These are phyloP conservation scores for Tulasnella sp. DNA, from an alignment of 768 basidiomycete genomes.

Conservation along the genomic window DNA sequence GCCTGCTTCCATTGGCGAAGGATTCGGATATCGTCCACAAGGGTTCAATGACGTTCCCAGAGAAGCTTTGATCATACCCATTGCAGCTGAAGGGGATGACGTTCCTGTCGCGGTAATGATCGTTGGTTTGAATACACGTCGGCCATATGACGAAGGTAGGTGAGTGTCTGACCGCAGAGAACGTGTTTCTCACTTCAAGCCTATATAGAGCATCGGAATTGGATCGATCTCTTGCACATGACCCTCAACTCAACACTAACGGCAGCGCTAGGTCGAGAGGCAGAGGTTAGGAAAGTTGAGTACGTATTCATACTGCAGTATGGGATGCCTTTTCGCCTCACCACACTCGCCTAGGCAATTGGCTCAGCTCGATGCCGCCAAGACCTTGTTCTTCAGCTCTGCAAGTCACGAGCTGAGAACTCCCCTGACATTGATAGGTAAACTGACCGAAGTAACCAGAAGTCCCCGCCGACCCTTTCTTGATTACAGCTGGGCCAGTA, in stretches of 20 bases:
- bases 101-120: conserved; percentile 22
- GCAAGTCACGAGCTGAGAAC: conserved; percentile 25
- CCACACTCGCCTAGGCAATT: conserved; percentile 18
- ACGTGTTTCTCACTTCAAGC: not conserved
- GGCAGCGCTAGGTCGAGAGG: conserved; percentile 21
- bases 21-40: not conserved
- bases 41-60: conserved; percentile 21
- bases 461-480: too few relatives aligned
- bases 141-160: conserved; percentile 20
- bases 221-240: conserved; percentile 21
- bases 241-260: conserved; percentile 20
- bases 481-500: conserved; percentile 20
- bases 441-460: too few relatives aligned
- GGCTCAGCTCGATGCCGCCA: conserved; percentile 23
- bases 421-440: conserved; percentile 23
- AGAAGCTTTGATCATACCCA: conserved; percentile 22
- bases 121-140: conserved; percentile 23
- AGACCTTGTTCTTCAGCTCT: conserved; percentile 24
- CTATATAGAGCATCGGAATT: conserved; percentile 18
- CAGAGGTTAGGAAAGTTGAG: conserved; percentile 23
- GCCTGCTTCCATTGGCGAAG: conserved; percentile 1
- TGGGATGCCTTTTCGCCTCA: not conserved
- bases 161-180: too few relatives aligned
- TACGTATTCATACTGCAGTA: not conserved
- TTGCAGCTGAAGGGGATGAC: conserved; percentile 17